A percentile compares a stretch with the other conserved stretches of the same genome.
phyloP scores from a whole-genome alignment of 148 eudicot genomes.

The Nepenthes gracilis region DNA sequence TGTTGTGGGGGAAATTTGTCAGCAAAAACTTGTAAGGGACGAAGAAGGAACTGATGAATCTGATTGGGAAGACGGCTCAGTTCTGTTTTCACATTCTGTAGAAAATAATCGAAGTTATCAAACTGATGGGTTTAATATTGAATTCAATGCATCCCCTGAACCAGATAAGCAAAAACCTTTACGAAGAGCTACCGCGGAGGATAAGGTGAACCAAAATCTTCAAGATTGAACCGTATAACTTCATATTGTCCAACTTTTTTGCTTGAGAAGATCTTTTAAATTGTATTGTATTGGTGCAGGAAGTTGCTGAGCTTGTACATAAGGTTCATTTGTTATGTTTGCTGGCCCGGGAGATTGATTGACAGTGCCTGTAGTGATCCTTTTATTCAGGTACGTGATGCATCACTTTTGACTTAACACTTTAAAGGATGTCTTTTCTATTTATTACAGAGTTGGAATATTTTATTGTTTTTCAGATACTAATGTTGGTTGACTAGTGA shows the following conservation, averaged over 20 bases:
- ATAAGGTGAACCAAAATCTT: constrained; percentile 42
- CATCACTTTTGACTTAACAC: not conserved
- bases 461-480: too few relatives aligned
- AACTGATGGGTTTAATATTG: constrained; percentile 46
- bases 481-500: too few relatives aligned
- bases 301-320: constrained; percentile 81
- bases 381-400: constrained; percentile 61
- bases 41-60: constrained; percentile 34
- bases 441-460: too few relatives aligned
- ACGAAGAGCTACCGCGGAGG: constrained; percentile 75
- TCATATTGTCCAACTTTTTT: not conserved
- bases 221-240: not conserved
- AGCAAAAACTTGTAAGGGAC: constrained; percentile 7
- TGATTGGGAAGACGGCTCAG: constrained; percentile 80
- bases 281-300: constrained; percentile 29
- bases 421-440: not conserved
- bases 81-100: constrained; percentile 18
- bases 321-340: constrained; percentile 84
- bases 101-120: constrained; percentile 9
- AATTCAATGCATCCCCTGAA: constrained; percentile 56
- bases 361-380: constrained; percentile 83
- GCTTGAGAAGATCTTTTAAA: not conserved
- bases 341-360: constrained; percentile 66
- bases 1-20: constrained; percentile 5
- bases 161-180: constrained; percentile 43